Base-by-base conservation (phyloP, 2,329 filamentous ascomycete species). In the Lecanicillium sp. region DNA sequence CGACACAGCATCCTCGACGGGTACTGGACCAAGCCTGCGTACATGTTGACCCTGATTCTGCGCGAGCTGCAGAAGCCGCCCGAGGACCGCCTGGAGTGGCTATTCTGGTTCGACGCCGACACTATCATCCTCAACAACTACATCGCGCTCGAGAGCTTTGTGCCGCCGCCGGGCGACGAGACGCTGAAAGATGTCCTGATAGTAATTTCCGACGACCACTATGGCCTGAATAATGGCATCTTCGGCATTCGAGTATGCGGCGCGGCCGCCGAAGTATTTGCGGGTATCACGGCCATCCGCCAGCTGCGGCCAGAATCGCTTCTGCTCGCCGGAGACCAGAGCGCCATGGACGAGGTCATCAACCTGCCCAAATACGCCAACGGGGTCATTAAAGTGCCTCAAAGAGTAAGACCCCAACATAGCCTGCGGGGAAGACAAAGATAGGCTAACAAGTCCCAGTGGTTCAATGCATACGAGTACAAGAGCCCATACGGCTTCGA, bases 11-110 rank as follows among this genome's bases (percentile, higher is more conserved):
- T 63, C 44, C 51, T 56, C 17, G 52, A 60, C 35, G 61, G 60
- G 26, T 58, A 55, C 17, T 70, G 67, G 63, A 68, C 62, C 7
- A 70, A 70, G 51, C 67, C 66, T 5, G 63, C 65, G 7, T 67
- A 63, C 41, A 53, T 70, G 7, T 52, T 68, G 27, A 60, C 62
- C 19, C 56, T 69, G 11, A 48, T 69, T 8, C 60, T 68, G 6
- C 52, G 62, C 21, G 67, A 70, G 56, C 59, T 70, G 26, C 53
- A 61, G n/a, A 68, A 68, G 54, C 63, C 66, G 4, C 58, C 60
- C 47, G 56, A 58, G 3, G 58, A 69, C 54, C 60, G 66, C 5
- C 52, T 68, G 21, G 52, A 67, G 48, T 69, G 67, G 67, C 51
- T 70, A 5, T 62, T 66, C 58, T 67, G 56, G 56, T 50, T 55